Percentiles rank a stretch among this genome's conserved stretches.
Conservation (phyloP, 495 filamentous ascomycete species). For the Lophiostoma macrostomum region DNA sequence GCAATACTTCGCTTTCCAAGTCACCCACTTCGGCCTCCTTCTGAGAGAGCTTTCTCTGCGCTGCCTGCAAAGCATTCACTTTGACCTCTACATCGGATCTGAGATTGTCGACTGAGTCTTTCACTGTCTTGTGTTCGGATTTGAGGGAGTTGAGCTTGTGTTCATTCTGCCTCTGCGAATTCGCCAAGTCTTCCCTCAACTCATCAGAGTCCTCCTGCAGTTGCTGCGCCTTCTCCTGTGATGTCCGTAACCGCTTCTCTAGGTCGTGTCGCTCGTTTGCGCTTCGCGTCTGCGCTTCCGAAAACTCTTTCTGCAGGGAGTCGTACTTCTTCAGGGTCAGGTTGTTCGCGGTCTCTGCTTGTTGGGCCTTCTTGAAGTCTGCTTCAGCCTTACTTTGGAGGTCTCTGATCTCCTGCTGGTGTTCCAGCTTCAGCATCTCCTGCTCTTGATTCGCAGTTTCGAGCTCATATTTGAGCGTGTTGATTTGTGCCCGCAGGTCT, state of each 20-base stretch:
- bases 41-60: constrained; percentile 64
- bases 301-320: constrained; percentile 64
- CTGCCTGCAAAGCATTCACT: constrained; percentile 57
- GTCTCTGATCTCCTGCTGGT: constrained; percentile 80
- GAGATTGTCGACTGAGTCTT: constrained; percentile 66
- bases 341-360: constrained; percentile 64
- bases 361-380: constrained; percentile 78
- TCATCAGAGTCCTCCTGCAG: constrained; percentile 80
- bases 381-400: constrained; percentile 71
- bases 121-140: constrained; percentile 63
- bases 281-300: constrained; percentile 63
- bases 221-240: constrained; percentile 68
- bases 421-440: constrained; percentile 68
- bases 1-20: constrained; percentile 77
- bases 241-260: constrained; percentile 66
- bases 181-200: constrained; percentile 62
- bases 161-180: constrained; percentile 66
- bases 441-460: constrained; percentile 80
- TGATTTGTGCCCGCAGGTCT: constrained; percentile 64
- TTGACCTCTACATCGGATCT: constrained; percentile 66
- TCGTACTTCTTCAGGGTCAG: constrained; percentile 71
- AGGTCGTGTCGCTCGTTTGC: constrained; percentile 64
- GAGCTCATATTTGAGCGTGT: constrained; percentile 66
- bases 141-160: constrained; percentile 69
- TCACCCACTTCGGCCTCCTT: constrained; percentile 66